Conservation (phyloP, 352 stramenopile genomes). For the Aphanomyces invadans region DNA sequence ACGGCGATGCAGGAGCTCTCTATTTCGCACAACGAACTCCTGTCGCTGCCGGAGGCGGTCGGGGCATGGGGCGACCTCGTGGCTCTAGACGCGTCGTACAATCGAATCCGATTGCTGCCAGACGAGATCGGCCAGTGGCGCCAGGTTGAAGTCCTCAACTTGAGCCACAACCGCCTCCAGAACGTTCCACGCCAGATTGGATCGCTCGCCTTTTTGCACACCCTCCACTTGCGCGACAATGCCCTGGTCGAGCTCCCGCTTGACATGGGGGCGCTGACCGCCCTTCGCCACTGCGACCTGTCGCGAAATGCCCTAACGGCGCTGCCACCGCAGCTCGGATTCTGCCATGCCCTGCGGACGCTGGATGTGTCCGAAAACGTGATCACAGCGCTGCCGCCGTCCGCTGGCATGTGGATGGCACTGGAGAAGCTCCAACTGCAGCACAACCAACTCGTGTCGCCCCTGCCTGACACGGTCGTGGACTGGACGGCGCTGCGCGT, state of each 20-base stretch:
- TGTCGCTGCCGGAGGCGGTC: conserved; percentile 46
- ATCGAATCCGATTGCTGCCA: conserved; percentile 40
- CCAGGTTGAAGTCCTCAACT: conserved; percentile 35
- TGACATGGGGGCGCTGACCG: conserved; percentile 48
- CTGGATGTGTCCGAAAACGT: conserved; percentile 17
- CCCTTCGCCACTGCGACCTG: conserved; percentile 45
- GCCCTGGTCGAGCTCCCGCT: background rate
- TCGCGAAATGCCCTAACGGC: conserved; percentile 46
- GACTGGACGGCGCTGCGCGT: conserved; percentile 38
- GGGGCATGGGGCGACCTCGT: conserved; percentile 41
- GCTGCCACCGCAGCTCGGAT: conserved; percentile 59
- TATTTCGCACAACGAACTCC: conserved; percentile 54
- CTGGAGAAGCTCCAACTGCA: conserved; percentile 42
- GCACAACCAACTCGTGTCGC: conserved; percentile 42
- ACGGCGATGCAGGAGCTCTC: conserved; percentile 32
- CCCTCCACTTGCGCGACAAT: conserved; percentile 17
- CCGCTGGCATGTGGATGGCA: conserved; percentile 23
- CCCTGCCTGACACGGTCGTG: conserved; percentile 40
- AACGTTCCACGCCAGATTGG: conserved; percentile 22
- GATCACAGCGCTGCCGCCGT: background rate
- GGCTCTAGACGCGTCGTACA: conserved; percentile 43
- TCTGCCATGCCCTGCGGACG: conserved; percentile 26
- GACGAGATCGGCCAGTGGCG: conserved; percentile 42
- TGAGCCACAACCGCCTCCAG: conserved; percentile 43
- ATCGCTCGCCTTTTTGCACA: conserved; percentile 29